phyloP scores from a whole-genome alignment of 2,329 filamentous ascomycete species.

The Sclerotinia nivalis region DNA sequence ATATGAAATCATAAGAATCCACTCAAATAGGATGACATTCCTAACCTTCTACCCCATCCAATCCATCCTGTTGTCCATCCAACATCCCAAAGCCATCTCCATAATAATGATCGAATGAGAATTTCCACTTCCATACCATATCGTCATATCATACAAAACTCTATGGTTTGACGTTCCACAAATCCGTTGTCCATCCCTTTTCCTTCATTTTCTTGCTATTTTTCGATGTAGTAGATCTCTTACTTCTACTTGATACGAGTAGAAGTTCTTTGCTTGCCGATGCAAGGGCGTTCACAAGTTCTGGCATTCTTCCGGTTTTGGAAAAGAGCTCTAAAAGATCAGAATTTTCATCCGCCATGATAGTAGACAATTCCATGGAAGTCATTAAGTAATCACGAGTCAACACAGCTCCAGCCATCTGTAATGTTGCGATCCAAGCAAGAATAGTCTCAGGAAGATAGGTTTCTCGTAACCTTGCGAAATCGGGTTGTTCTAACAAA shows the following conservation, averaged over 20 bases:
- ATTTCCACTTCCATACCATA: neutral
- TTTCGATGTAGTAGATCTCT: slow-evolving; percentile 46
- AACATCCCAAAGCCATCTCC: neutral
- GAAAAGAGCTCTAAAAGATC: slow-evolving; percentile 67
- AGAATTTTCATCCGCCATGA: slow-evolving; percentile 70
- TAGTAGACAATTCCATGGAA: slow-evolving; percentile 80
- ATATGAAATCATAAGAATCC: slow-evolving; percentile 8
- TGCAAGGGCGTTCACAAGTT: slow-evolving; percentile 76
- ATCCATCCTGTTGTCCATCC: slow-evolving; percentile 5
- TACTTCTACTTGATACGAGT: slow-evolving; percentile 52
- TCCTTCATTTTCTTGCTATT: slow-evolving; percentile 61
- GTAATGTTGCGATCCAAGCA: slow-evolving; percentile 78
- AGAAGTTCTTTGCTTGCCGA: slow-evolving; percentile 37
- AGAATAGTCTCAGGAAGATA: slow-evolving; percentile 87
- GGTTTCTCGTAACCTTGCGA: slow-evolving; percentile 65
- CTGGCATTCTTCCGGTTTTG: slow-evolving; percentile 66
- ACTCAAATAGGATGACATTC: slow-evolving; percentile 11
- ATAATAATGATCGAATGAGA: neutral
- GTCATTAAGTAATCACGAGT: slow-evolving; percentile 76
- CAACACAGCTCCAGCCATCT: slow-evolving; percentile 73
- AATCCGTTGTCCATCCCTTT: slow-evolving; percentile 62
- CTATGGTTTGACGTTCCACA: slow-evolving; percentile 50
- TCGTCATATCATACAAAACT: slow-evolving; percentile 2
- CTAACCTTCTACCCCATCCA: slow-evolving; percentile 16
- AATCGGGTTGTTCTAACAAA: slow-evolving; percentile 57